Percentiles rank a stretch among this genome's conserved stretches.
Conservation (phyloP, 2,329 filamentous ascomycete species). For the Xylariaceae sp. region DNA sequence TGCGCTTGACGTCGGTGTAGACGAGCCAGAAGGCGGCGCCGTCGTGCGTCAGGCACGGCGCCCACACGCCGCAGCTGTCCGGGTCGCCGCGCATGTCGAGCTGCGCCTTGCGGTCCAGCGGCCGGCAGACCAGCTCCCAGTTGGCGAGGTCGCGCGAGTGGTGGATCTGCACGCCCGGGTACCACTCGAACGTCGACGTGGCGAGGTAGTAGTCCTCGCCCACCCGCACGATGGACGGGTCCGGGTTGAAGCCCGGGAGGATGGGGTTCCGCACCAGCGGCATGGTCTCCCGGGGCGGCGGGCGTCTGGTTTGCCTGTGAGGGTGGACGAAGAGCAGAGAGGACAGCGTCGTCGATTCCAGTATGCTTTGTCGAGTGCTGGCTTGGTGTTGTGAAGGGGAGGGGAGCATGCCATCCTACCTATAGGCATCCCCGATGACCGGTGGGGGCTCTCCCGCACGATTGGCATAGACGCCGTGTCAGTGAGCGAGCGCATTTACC, state of each 20-base stretch:
- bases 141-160: conserved; percentile 46
- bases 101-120: conserved; percentile 41
- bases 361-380: no score
- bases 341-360: no score
- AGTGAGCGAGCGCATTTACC: no score
- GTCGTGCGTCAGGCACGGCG: conserved; percentile 55
- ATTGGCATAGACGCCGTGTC: no score
- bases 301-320: no score
- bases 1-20: conserved; percentile 59
- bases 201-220: conserved; percentile 48
- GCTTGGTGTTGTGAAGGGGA: no score
- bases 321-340: no score
- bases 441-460: no score
- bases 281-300: no score
- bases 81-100: conserved; percentile 52
- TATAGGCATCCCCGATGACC: no score
- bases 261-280: conserved; percentile 45
- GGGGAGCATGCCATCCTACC: no score
- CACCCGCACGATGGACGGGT: conserved; percentile 46
- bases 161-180: conserved; percentile 47
- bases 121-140: conserved; percentile 40
- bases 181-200: conserved; percentile 50
- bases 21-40: conserved; percentile 55
- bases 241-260: conserved; percentile 48
- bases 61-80: conserved; percentile 56